Percentiles rank a stretch among this genome's conserved stretches.
These are phyloP conservation scores for Alectoria sarmentosa DNA, from an alignment of 495 filamentous ascomycete genomes.

Conservation along the genomic window DNA sequence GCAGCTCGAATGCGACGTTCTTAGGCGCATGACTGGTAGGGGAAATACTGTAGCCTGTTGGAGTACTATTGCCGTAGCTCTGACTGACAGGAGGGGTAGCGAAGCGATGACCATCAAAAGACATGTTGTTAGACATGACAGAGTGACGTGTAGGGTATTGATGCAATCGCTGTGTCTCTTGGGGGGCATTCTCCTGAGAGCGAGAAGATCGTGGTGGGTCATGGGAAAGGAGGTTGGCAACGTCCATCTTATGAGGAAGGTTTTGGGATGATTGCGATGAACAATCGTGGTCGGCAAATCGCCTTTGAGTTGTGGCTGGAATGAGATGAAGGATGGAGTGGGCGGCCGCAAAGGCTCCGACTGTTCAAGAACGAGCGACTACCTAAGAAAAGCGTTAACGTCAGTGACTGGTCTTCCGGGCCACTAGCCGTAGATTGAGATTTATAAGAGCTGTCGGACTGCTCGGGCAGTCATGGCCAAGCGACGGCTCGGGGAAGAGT, in stretches of 20 bases:
- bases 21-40: conserved; percentile 56
- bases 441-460: neutral
- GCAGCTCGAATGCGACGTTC: conserved; percentile 77
- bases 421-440: neutral
- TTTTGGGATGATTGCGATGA: neutral
- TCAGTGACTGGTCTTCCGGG: neutral
- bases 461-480: neutral
- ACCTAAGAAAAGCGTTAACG: neutral
- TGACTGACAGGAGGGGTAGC: conserved; percentile 24
- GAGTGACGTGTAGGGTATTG: conserved; percentile 35
- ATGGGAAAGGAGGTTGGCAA: conserved; percentile 38
- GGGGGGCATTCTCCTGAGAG: conserved; percentile 30
- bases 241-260: conserved; percentile 30
- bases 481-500: neutral
- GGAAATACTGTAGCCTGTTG: conserved; percentile 38
- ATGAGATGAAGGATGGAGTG: neutral
- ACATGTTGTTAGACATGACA: conserved; percentile 30
- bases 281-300: neutral
- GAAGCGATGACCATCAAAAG: conserved; percentile 16
- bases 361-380: neutral
- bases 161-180: conserved; percentile 38
- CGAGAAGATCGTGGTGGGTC: conserved; percentile 25
- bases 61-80: conserved; percentile 19
- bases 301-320: neutral
- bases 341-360: neutral